Conservation (phyloP, 2,329 filamentous ascomycete genomes). For the Clarireedia homoeocarpa region DNA sequence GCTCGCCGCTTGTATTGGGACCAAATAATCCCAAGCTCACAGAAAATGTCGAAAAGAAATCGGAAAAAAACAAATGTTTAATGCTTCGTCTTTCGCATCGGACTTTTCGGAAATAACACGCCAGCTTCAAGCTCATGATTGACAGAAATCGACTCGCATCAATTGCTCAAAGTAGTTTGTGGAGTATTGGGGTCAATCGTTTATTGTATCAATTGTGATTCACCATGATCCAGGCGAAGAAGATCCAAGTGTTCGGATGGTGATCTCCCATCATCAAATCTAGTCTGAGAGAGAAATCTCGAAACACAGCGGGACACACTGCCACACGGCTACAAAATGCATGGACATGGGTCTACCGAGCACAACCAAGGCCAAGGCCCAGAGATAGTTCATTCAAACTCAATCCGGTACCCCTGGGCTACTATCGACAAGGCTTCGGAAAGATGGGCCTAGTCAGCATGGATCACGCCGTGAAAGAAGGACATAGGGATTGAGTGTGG, state of each 20-base stretch:
- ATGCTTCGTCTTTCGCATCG: not conserved
- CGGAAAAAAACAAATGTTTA: not conserved
- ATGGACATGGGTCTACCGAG: constrained; percentile 15
- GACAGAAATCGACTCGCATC: constrained; percentile 2
- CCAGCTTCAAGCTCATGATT: constrained; percentile 1
- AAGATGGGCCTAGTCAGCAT: constrained; percentile 19
- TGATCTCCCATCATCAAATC: constrained; percentile 13
- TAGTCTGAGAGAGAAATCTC: constrained; percentile 19
- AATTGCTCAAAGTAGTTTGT: constrained; percentile 6
- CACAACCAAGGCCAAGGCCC: constrained; percentile 12
- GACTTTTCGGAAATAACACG: not conserved
- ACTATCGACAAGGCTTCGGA: constrained; percentile 28
- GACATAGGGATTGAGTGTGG: constrained; percentile 20
- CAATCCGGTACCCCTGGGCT: constrained; percentile 20
- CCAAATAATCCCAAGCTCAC: constrained; percentile 19
- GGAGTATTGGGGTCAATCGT: constrained; percentile 8
- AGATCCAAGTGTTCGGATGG: constrained; percentile 28
- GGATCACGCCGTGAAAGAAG: constrained; percentile 18
- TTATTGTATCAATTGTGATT: constrained; percentile 23
- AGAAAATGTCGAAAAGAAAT: not conserved
- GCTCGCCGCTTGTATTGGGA: constrained; percentile 1
- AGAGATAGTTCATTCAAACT: constrained; percentile 18
- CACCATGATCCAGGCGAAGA: constrained; percentile 21
- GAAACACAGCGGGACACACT: constrained; percentile 19
- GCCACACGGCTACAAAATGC: constrained; percentile 16